A percentile compares a stretch with the other conserved stretches of the same genome.
phyloP scores from a whole-genome alignment of 257 asterid species.

The Ophiorrhiza pumila region DNA sequence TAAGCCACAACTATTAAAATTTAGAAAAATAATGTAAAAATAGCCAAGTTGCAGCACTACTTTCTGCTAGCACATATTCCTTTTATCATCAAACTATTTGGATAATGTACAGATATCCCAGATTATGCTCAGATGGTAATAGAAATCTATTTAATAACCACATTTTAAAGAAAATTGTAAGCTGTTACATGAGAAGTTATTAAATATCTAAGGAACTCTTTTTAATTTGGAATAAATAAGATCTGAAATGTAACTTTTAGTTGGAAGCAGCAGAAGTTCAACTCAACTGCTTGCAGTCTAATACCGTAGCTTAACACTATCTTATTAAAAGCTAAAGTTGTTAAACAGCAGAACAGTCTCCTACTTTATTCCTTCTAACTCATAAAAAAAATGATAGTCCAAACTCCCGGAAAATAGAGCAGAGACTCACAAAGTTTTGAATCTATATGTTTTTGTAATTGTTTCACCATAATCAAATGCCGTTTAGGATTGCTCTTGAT shows the following conservation, averaged over 20 bases:
- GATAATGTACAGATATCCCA: not conserved
- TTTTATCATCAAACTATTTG: not conserved
- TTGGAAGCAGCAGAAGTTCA: not conserved
- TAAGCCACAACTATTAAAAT: not conserved
- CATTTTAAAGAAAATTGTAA: not conserved
- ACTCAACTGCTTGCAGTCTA: too few species aligned
- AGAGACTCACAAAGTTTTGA: not conserved
- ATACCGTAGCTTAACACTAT: not conserved
- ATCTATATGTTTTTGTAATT: not conserved
- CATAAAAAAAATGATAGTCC: not conserved
- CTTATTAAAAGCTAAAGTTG: not conserved
- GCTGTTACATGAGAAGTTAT: not conserved
- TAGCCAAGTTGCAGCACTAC: not conserved
- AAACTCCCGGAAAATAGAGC: not conserved
- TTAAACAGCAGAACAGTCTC: not conserved
- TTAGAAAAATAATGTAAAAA: not conserved
- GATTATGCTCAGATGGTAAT: not conserved
- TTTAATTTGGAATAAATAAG: not conserved
- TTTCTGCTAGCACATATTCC: not conserved
- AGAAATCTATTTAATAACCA: not conserved
- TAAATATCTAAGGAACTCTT: not conserved
- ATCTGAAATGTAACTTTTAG: not conserved
- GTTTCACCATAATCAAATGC: not conserved
- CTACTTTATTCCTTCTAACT: not conserved
- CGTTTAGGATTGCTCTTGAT: not conserved